Conservation (phyloP, 495 filamentous ascomycete species). For the Astrothelium subdiscretum region DNA sequence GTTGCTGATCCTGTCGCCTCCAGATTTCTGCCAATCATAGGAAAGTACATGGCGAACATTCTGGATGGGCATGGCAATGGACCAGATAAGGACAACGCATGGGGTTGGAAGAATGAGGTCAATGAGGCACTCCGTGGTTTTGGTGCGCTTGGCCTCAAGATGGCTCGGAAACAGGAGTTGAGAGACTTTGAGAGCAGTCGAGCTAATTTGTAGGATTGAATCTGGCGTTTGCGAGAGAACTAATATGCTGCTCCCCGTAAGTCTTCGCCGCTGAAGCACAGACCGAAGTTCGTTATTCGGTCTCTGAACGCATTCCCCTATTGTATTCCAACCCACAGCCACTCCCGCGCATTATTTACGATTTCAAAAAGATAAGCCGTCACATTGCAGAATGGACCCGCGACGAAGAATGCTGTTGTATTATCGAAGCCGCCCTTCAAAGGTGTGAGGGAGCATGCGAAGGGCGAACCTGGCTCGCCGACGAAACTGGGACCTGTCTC, state of each 20-base stretch:
- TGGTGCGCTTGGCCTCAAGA: not conserved
- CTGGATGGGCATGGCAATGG: slow-evolving; percentile 23
- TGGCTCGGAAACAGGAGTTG: not conserved
- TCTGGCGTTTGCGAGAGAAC: not conserved
- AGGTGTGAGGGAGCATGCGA: not conserved
- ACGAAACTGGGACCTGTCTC: not conserved
- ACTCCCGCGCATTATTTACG: not conserved
- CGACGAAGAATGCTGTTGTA: not conserved
- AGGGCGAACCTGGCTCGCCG: not conserved
- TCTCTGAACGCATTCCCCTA: not conserved
- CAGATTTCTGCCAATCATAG: slow-evolving; percentile 32
- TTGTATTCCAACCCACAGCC: not conserved
- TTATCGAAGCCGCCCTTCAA: not conserved
- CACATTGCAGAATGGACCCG: not conserved
- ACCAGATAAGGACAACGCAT: slow-evolving; percentile 4
- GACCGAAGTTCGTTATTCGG: not conserved
- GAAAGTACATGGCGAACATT: slow-evolving; percentile 33
- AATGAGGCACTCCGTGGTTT: not conserved
- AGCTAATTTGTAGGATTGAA: not conserved
- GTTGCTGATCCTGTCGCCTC: not conserved
- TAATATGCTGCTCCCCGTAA: not conserved
- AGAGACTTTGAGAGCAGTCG: not conserved
- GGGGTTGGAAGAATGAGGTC: slow-evolving; percentile 6
- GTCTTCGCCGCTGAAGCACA: not conserved
- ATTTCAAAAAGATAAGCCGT: not conserved